Base-by-base conservation (phyloP, 2,329 filamentous ascomycete species). In the Colletotrichum eleusines region DNA sequence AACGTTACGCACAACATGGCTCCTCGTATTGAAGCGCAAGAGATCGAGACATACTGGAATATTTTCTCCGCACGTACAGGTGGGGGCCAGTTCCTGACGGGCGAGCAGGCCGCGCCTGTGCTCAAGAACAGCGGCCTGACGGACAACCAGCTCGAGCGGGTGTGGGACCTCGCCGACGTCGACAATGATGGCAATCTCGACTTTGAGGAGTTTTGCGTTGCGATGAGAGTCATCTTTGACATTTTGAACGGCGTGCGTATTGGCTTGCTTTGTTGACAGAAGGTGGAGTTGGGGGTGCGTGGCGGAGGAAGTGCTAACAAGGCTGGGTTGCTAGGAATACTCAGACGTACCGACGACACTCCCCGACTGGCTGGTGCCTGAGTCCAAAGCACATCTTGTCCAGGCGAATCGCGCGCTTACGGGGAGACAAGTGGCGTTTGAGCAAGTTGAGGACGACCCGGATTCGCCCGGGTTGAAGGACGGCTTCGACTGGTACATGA, bases 401-500 rank as follows among this genome's bases (percentile, higher is more conserved):
- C 93, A 96, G 76, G 94, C 94, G 20, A 92, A 84, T 74, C 88
- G 92, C 66, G 94, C 94, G 54, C 85, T 99, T 73, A 92, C 91
- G 18, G 92, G 92, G 73, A 91, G 91, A 75, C 92, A 93, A 75
- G 88, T 92, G 63, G 90, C 92, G 75, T 98, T 98, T 80, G 95
- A 97, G 81, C 88, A 90, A 73, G 90, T 97, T 71, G 92, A 94
- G 65, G 92, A 94, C 75, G 93, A 97, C 71, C 89, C 91, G 74
- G 95, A 97, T 75, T 90, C 91, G 5, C 89, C 90, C 1, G 94
- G 94, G 0, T 85, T 99, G 73, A 97, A 97, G 80, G 94, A 98
- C 81, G 95, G 95, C 16, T 99, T 99, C 81, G 96, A 99, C 81
- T 99, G 96, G 96, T 99, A 99, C 84, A 99, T 99, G 94, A 94